Conservation (phyloP, 208 protist genomes). For the Wallacemonas rigidus region DNA sequence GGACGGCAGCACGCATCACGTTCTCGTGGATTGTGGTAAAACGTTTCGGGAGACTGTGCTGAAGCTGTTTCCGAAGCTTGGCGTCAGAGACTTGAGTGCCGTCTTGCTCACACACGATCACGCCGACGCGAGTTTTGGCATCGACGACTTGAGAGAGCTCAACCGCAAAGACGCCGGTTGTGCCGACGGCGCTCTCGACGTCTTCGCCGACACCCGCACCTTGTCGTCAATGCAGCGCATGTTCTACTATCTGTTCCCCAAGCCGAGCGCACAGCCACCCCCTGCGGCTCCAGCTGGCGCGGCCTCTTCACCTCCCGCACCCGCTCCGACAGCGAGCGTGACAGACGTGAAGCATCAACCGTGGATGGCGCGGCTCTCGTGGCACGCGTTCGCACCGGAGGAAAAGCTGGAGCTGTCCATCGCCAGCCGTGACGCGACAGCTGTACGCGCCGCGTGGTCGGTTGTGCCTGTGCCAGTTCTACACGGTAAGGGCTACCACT, state of each 20-base stretch:
- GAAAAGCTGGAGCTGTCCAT: slow-evolving; percentile 5
- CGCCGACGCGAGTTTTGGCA: slow-evolving; percentile 65
- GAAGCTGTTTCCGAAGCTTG: slow-evolving; percentile 40
- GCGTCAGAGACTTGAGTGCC: slow-evolving; percentile 49
- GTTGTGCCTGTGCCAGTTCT: slow-evolving; percentile 52
- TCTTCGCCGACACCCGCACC: slow-evolving; percentile 45
- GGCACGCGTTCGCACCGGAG: slow-evolving; percentile 13
- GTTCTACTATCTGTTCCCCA: slow-evolving; percentile 55
- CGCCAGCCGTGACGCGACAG: background rate
- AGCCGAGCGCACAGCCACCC: background rate
- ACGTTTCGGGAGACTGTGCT: slow-evolving; percentile 69
- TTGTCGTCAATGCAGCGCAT: slow-evolving; percentile 29
- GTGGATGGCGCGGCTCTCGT: slow-evolving; percentile 26
- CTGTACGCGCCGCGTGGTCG: slow-evolving; percentile 11
- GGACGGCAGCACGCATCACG: slow-evolving; percentile 44
- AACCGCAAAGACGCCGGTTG: slow-evolving; percentile 28
- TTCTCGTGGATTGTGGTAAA: slow-evolving; percentile 79
- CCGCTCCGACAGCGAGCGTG: background rate
- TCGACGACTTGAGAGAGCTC: slow-evolving; percentile 82
- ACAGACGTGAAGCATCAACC: slow-evolving; percentile 12
- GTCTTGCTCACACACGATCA: slow-evolving; percentile 81
- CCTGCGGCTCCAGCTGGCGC: too few species aligned
- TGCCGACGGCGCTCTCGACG: slow-evolving; percentile 13
- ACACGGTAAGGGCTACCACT: slow-evolving; percentile 49
- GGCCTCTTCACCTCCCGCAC: background rate